Percentiles rank a stretch among this genome's conserved stretches.
These are phyloP conservation scores for Ustulina deusta DNA, from an alignment of 2,329 filamentous ascomycete genomes.

Conservation along the genomic window DNA sequence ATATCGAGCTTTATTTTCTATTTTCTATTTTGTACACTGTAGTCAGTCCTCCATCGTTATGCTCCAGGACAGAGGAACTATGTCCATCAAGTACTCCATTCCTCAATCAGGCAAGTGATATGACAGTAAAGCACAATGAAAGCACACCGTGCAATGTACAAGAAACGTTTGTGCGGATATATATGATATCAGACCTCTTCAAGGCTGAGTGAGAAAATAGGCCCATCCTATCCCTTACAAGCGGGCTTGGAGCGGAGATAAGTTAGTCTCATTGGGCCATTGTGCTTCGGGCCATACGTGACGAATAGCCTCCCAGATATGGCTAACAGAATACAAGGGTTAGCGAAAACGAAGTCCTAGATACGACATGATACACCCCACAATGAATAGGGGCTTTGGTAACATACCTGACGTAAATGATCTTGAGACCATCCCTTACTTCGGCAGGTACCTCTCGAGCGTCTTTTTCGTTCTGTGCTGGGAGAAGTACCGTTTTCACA, in stretches of 20 bases:
- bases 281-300: conserved; percentile 91
- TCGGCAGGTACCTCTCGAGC: conserved; percentile 90
- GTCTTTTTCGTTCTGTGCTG: conserved; percentile 90
- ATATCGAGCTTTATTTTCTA: conserved; percentile 12
- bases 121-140: neutral
- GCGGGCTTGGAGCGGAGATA: conserved; percentile 80
- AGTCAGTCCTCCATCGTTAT: neutral
- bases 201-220: conserved; percentile 7
- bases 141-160: conserved; percentile 35
- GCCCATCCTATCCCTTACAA: conserved; percentile 63
- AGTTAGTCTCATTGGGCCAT: conserved; percentile 78
- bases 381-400: conserved; percentile 18
- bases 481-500: conserved; percentile 92
- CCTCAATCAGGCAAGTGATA: conserved; percentile 17
- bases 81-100: neutral
- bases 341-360: conserved; percentile 33
- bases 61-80: neutral
- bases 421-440: conserved; percentile 86
- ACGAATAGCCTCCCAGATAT: conserved; percentile 94
- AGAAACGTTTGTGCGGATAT: conserved; percentile 35
- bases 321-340: conserved; percentile 60
- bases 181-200: conserved; percentile 14
- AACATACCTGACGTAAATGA: conserved; percentile 86
- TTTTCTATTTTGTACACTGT: conserved; percentile 15
- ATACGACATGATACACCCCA: conserved; percentile 17